Percentiles rank a stretch among this genome's conserved stretches.
These are phyloP conservation scores for Hyaloscypha finlandica DNA, from an alignment of 495 filamentous ascomycete genomes.

Conservation along the genomic window DNA sequence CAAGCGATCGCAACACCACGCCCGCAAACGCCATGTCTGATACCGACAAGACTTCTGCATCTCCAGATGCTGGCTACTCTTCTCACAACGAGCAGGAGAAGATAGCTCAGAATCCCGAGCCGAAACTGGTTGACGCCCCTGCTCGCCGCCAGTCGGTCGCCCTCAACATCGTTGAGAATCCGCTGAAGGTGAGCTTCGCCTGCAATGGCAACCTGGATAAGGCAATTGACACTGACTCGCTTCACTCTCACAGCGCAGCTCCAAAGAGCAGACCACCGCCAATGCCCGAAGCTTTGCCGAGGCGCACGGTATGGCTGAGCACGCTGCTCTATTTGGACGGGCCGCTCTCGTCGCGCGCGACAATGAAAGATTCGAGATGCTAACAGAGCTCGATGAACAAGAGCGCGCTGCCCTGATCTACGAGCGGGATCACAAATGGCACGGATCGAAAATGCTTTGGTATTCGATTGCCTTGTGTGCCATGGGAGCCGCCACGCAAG, in stretches of 20 bases:
- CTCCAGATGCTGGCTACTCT: not conserved
- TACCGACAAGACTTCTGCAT: not conserved
- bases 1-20: not conserved
- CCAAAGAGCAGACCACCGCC: slow-evolving; percentile 10
- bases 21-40: not conserved
- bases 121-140: not conserved
- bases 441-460: slow-evolving; percentile 57
- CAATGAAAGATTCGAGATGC: slow-evolving; percentile 53
- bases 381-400: slow-evolving; percentile 43
- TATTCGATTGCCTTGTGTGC: slow-evolving; percentile 50
- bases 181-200: slow-evolving; percentile 5
- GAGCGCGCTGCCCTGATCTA: slow-evolving; percentile 53
- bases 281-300: slow-evolving; percentile 42
- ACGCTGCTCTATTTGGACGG: slow-evolving; percentile 51
- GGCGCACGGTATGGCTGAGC: slow-evolving; percentile 50
- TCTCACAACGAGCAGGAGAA: slow-evolving; percentile 6
- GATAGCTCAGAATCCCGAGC: not conserved
- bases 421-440: slow-evolving; percentile 64
- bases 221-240: not conserved
- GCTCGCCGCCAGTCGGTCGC: slow-evolving; percentile 2
- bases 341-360: slow-evolving; percentile 67
- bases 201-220: not conserved
- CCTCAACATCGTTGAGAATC: slow-evolving; percentile 5
- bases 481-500: slow-evolving; percentile 71
- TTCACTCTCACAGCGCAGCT: slow-evolving; percentile 4